Percentiles rank a stretch among this genome's conserved stretches.
phyloP scores from a whole-genome alignment of 441 rosid species.

The Syzygium syzygioides region DNA sequence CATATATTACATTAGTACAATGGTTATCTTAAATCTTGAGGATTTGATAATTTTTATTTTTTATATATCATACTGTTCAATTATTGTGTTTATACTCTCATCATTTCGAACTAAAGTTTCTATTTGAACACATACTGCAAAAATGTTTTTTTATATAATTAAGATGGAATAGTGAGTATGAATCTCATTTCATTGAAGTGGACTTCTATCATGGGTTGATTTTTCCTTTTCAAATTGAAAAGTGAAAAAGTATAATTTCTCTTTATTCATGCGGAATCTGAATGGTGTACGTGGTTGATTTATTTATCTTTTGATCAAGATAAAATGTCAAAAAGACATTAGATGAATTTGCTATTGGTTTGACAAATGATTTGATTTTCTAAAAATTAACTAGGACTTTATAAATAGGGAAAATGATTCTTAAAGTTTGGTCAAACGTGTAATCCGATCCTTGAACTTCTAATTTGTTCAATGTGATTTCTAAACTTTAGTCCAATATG shows the following conservation, averaged over 20 bases:
- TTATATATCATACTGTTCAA: neutral
- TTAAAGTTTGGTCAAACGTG: too few relatives aligned
- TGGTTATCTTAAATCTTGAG: neutral
- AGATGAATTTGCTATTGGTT: neutral
- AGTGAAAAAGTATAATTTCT: neutral
- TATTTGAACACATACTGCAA: neutral
- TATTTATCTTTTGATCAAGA: neutral
- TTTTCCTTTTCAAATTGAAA: neutral
- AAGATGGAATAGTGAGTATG: neutral
- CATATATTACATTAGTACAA: neutral
- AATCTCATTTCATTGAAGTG: neutral
- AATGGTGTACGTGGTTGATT: neutral
- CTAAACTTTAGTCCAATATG: too few relatives aligned
- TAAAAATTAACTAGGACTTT: neutral
- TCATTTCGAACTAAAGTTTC: neutral
- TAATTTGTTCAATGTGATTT: too few relatives aligned
- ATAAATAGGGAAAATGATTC: too few relatives aligned
- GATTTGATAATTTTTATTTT: neutral
- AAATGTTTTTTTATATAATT: neutral
- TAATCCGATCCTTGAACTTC: too few relatives aligned
- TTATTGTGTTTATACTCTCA: neutral
- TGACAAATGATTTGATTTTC: neutral
- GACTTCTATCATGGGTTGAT: neutral
- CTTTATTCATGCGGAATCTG: neutral
- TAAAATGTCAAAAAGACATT: neutral